Evolutionary conservation across 1,284 basidiomycete genomes (phyloP).

Genomic region (Amylostereum chailletii): DNA sequence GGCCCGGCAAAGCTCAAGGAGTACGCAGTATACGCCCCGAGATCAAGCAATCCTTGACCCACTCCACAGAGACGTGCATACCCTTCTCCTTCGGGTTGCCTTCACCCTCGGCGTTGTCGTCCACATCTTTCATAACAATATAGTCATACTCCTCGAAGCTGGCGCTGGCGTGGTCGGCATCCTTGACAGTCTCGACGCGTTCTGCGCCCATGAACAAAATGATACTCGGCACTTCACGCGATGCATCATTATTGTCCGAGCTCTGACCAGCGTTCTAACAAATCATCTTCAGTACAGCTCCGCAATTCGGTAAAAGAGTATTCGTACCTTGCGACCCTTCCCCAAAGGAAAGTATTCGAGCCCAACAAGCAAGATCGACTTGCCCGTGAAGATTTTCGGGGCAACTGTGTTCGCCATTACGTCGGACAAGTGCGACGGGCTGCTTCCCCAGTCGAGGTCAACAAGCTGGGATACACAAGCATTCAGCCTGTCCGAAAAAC

Average conservation of each 20-base stretch:
- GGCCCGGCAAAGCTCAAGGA: not conserved
- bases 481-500: constrained; percentile 43
- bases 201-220: constrained; percentile 69
- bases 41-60: constrained; percentile 80
- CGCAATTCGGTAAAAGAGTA: not conserved
- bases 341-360: constrained; percentile 34
- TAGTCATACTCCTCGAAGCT: constrained; percentile 44
- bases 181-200: constrained; percentile 47
- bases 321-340: constrained; percentile 29
- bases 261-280: no score
- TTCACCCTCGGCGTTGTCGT: constrained; percentile 14
- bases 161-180: constrained; percentile 26
- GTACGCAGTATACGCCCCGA: constrained; percentile 38
- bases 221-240: constrained; percentile 39
- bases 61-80: constrained; percentile 43
- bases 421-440: constrained; percentile 39
- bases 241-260: constrained; percentile 19
- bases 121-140: constrained; percentile 51
- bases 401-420: constrained; percentile 52
- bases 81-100: constrained; percentile 21
- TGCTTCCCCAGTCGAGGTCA: constrained; percentile 62
- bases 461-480: constrained; percentile 61
- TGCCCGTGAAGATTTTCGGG: constrained; percentile 42
- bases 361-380: constrained; percentile 48
- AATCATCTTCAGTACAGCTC: not conserved